Conservation (phyloP, 441 rosid species). For the Populus hybrid region DNA sequence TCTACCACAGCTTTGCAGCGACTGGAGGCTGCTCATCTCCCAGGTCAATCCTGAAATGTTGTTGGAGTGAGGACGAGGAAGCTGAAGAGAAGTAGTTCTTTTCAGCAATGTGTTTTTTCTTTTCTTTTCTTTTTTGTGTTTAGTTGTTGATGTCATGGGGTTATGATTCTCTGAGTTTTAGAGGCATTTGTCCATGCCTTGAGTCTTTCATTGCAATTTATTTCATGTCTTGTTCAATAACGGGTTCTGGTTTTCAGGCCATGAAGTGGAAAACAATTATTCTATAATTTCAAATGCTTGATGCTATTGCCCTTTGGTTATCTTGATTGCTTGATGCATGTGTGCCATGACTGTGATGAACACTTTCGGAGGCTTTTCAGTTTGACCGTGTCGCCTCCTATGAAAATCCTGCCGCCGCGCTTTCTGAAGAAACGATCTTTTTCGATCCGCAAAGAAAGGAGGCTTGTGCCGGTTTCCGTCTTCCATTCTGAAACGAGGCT, state of each 20-base stretch:
- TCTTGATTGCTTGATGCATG: too few species aligned
- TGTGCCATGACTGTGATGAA: too few species aligned
- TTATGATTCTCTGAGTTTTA: not conserved
- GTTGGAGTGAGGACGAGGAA: constrained; percentile 54
- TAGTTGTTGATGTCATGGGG: constrained; percentile 2
- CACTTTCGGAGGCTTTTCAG: too few species aligned
- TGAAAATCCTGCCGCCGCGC: too few species aligned
- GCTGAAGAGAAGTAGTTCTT: constrained; percentile 16
- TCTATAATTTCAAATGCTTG: too few species aligned
- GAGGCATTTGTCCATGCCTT: not conserved
- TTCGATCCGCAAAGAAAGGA: too few species aligned
- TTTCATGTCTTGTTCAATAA: not conserved
- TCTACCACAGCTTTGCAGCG: constrained; percentile 48
- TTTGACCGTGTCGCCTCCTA: too few species aligned
- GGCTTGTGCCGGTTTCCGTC: too few species aligned
- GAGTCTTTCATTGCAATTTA: too few species aligned
- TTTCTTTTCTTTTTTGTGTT: not conserved
- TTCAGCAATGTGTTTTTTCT: not conserved
- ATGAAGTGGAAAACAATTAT: not conserved
- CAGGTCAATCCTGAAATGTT: constrained; percentile 47
- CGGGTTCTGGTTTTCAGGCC: not conserved
- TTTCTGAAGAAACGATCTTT: too few species aligned
- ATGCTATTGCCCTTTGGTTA: too few species aligned
- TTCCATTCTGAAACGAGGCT: too few species aligned
- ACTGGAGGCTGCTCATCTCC: constrained; percentile 36